Evolutionary conservation across 2,329 filamentous ascomycete genomes (phyloP), one percentile per base, ranked within the genome.

Genomic region (Helotiales sp.): DNA sequence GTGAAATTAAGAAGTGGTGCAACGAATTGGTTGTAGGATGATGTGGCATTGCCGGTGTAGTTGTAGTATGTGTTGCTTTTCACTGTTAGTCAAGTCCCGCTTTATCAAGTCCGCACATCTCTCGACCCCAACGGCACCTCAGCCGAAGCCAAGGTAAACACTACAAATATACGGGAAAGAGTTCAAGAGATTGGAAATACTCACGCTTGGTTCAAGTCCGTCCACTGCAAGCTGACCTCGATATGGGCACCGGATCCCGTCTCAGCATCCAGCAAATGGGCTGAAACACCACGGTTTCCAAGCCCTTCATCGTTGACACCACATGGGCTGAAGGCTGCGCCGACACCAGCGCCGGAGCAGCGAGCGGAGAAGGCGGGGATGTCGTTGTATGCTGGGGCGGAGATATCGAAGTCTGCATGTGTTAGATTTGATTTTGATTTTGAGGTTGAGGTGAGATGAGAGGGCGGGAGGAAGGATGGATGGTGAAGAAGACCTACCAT

Each of bases 211-310:
- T 57, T 32, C 30, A 57, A 57, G 15, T 57, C 30, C 28, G 30
- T 20, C 52, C 52, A 69, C 24, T 47, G n/a, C 2, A 60, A 60
- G 62, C 61, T 67, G 13, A 69, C 67, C 37, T 64, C 57, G 34
- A 69, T 62, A 28, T 69, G 67, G 8, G 67, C 67, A 43, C 65
- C 68, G 20, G 59, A 58, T 49, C 65, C 65, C 15, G n/a, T 64
- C 45, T 61, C 60, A 52, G 57, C 50, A 2, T 66, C 26, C 13
- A 70, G 47, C 24, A 68, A 55, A 22, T 66, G 54, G 2, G 65
- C 66, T 13, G 45, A 45, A 47, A 70, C 66, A 34, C 58, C 64
- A 32, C 62, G 37, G 58, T 67, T 67, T 40, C 17, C 64, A 8
- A 34, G 40, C 40, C 49, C 32, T 2, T 40, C 43, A 40, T 69